A percentile compares a stretch with the other conserved stretches of the same genome.
Evolutionary conservation across 2,329 filamentous ascomycete genomes (phyloP).

Genomic region (Aspergillus arachidicola): DNA sequence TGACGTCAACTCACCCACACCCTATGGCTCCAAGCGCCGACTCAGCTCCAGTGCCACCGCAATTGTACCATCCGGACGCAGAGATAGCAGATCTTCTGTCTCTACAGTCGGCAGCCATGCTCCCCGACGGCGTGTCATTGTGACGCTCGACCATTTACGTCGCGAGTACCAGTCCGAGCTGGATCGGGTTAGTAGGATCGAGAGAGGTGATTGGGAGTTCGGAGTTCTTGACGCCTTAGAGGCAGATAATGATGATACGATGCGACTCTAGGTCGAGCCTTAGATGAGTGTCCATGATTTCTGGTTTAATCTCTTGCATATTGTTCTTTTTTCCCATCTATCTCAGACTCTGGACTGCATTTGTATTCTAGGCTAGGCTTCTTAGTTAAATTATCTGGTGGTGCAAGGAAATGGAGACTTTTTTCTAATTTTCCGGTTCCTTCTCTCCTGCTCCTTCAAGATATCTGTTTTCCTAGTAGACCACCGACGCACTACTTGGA

Average conservation of each 20-base stretch:
- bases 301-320: not conserved
- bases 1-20: conserved; percentile 21
- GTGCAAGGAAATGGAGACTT: conserved; percentile 2
- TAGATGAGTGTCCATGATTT: conserved; percentile 7
- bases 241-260: conserved; percentile 40
- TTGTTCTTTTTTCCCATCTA: not conserved
- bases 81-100: conserved; percentile 26
- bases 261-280: conserved; percentile 28
- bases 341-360: not conserved
- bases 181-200: conserved; percentile 83
- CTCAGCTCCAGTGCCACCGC: conserved; percentile 25
- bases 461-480: not conserved
- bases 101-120: conserved; percentile 17
- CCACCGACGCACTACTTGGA: not conserved
- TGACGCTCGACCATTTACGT: conserved; percentile 83
- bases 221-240: conserved; percentile 38
- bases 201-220: conserved; percentile 87
- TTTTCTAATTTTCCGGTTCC: not conserved
- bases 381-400: not conserved
- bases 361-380: conserved; percentile 13
- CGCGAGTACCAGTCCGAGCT: conserved; percentile 89
- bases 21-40: conserved; percentile 21
- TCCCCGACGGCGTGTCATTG: conserved; percentile 67
- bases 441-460: not conserved
- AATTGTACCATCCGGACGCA: conserved; percentile 22